phyloP scores from a whole-genome alignment of 1,139 yeast genomes.

The Diutina sp. region DNA sequence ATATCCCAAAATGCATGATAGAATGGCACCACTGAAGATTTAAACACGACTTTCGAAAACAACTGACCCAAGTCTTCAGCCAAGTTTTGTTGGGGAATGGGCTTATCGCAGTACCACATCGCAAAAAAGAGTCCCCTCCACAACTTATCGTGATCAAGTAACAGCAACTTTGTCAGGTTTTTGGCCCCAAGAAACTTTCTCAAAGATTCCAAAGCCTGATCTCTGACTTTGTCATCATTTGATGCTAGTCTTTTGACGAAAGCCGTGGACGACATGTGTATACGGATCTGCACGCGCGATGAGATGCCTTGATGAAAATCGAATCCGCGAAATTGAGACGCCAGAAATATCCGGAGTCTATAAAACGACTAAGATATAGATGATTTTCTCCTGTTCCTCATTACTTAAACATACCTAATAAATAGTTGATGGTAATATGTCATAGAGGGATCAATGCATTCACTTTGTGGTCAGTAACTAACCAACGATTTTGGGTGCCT shows the following conservation, averaged over 20 bases:
- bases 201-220: constrained; percentile 60
- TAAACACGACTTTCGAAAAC: constrained; percentile 33
- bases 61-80: constrained; percentile 65
- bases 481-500: neutral
- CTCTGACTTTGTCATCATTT: constrained; percentile 64
- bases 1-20: constrained; percentile 74
- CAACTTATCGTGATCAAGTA: constrained; percentile 58
- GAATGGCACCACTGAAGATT: constrained; percentile 33
- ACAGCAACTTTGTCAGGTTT: constrained; percentile 13
- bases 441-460: too few species aligned
- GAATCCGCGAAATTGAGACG: neutral
- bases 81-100: constrained; percentile 77
- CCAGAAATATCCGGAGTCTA: too few species aligned
- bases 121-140: constrained; percentile 91
- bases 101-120: constrained; percentile 96
- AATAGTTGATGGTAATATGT: too few species aligned
- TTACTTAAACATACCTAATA: too few species aligned
- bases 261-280: neutral
- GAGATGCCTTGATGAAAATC: neutral
- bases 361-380: too few species aligned
- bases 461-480: neutral
- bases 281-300: neutral
- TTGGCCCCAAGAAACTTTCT: constrained; percentile 40
- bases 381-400: too few species aligned
- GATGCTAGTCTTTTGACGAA: constrained; percentile 81